A percentile compares a stretch with the other conserved stretches of the same genome.
These are phyloP conservation scores for Diaporthe vaccinii DNA, from an alignment of 2,329 filamentous ascomycete genomes.

Conservation along the genomic window DNA sequence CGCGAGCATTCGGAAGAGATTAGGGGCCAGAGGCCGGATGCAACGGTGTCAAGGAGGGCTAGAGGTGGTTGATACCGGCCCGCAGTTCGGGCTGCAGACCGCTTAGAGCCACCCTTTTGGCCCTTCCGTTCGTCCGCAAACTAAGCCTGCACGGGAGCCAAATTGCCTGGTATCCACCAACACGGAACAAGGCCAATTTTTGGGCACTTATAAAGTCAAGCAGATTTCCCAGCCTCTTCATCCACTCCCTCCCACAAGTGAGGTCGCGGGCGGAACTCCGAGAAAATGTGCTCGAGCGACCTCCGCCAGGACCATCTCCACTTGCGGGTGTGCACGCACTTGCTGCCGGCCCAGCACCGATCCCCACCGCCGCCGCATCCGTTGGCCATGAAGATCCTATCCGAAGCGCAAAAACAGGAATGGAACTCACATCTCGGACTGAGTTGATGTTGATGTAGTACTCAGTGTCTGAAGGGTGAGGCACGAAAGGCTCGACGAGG, in stretches of 20 bases:
- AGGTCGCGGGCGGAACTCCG: background rate
- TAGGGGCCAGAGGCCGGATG: slow-evolving; percentile 39
- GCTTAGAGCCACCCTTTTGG: slow-evolving; percentile 32
- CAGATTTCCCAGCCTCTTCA: background rate
- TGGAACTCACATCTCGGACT: slow-evolving; percentile 89
- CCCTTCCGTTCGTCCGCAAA: slow-evolving; percentile 41
- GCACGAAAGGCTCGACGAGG: slow-evolving; percentile 98
- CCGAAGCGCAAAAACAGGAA: slow-evolving; percentile 43
- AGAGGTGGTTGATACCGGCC: slow-evolving; percentile 39
- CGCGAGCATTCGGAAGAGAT: slow-evolving; percentile 30
- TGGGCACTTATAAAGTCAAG: slow-evolving; percentile 29
- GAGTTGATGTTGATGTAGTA: slow-evolving; percentile 99
- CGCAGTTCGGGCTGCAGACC: slow-evolving; percentile 34
- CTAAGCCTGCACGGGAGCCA: slow-evolving; percentile 35
- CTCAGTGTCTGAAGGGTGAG: slow-evolving; percentile 94
- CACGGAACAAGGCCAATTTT: slow-evolving; percentile 31
- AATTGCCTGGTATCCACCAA: slow-evolving; percentile 39
- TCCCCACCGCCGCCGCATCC: slow-evolving; percentile 6
- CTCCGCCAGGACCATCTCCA: background rate
- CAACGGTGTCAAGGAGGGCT: slow-evolving; percentile 34
- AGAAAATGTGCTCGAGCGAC: slow-evolving; percentile 1
- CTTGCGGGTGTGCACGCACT: slow-evolving; percentile 27
- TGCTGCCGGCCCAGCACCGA: slow-evolving; percentile 26
- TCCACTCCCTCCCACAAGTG: background rate
- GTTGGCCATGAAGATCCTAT: slow-evolving; percentile 3